Conservation (phyloP, 345 rosid genomes). For the Eutrema heterophyllum region DNA sequence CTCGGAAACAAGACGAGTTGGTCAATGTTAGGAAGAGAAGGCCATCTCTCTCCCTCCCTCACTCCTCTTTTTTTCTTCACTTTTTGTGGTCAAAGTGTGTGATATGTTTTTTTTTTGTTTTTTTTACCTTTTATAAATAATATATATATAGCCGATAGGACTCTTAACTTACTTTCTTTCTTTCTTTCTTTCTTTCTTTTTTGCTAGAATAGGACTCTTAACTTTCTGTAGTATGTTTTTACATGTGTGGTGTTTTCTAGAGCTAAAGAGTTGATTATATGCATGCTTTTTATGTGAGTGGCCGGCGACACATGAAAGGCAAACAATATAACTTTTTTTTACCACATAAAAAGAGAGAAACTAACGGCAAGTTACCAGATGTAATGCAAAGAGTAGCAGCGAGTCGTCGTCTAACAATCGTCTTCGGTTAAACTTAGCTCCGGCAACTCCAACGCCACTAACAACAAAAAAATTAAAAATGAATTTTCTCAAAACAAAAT, state of each 20-base stretch:
- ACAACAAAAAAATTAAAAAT: not conserved
- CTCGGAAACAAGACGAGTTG: slow-evolving; percentile 22
- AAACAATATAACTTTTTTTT: no score
- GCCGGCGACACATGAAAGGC: no score
- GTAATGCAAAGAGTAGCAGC: no score
- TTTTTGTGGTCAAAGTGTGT: slow-evolving; percentile 1
- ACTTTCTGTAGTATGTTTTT: not conserved
- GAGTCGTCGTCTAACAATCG: no score
- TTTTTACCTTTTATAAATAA: not conserved
- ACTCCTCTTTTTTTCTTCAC: not conserved
- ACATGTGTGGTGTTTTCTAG: not conserved
- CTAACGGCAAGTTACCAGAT: no score
- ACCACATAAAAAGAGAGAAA: no score
- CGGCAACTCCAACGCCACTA: not conserved
- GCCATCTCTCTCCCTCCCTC: slow-evolving; percentile 13
- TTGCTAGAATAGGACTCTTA: not conserved
- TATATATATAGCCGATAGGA: not conserved
- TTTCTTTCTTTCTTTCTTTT: no score
- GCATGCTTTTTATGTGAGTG: no score
- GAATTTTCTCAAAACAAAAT: not conserved
- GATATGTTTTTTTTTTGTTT: not conserved
- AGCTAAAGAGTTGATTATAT: not conserved
- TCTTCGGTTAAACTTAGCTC: no score
- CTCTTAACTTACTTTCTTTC: no score
- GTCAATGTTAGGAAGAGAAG: slow-evolving; percentile 36